Conservation (phyloP, 1,284 basidiomycete genomes). For the Grifola frondosa region DNA sequence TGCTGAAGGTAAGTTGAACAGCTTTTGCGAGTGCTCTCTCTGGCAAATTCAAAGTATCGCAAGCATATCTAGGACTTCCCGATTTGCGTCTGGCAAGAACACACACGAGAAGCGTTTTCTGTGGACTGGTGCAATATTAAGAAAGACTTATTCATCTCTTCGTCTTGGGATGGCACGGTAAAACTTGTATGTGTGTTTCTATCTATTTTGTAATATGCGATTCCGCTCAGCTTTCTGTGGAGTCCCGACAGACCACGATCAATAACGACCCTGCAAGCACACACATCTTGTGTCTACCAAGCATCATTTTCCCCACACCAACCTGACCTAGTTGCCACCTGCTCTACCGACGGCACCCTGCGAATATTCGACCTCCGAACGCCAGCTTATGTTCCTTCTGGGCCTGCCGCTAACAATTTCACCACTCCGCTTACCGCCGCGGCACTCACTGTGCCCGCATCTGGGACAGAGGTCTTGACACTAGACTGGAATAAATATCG, state of each 20-base stretch:
- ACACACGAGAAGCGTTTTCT: slow-evolving; percentile 90
- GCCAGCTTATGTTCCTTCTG: slow-evolving; percentile 41
- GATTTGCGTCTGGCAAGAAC: slow-evolving; percentile 91
- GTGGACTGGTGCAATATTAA: slow-evolving; percentile 96
- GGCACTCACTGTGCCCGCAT: slow-evolving; percentile 69
- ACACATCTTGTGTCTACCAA: slow-evolving; percentile 84
- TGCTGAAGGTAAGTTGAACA: slow-evolving; percentile 68
- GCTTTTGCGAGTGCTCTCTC: slow-evolving; percentile 8
- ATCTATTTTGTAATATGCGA: not conserved
- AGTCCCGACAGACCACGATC: slow-evolving; percentile 78
- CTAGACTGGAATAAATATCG: slow-evolving; percentile 95
- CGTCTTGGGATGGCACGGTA: slow-evolving; percentile 90
- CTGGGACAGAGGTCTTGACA: slow-evolving; percentile 70
- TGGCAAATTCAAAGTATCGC: slow-evolving; percentile 25
- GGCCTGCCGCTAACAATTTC: slow-evolving; percentile 45
- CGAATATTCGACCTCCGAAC: slow-evolving; percentile 79
- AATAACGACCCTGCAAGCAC: slow-evolving; percentile 78
- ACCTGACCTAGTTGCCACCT: slow-evolving; percentile 77
- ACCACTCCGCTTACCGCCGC: slow-evolving; percentile 63
- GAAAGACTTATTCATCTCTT: slow-evolving; percentile 87
- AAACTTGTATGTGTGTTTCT: slow-evolving; percentile 67
- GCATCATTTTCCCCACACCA: slow-evolving; percentile 91
- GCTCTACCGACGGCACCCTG: slow-evolving; percentile 82
- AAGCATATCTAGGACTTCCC: slow-evolving; percentile 72
- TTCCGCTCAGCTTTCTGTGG: slow-evolving; percentile 82